Base-by-base conservation (phyloP, 2,329 filamentous ascomycete genomes). In the Trichophyton benhamiae region DNA sequence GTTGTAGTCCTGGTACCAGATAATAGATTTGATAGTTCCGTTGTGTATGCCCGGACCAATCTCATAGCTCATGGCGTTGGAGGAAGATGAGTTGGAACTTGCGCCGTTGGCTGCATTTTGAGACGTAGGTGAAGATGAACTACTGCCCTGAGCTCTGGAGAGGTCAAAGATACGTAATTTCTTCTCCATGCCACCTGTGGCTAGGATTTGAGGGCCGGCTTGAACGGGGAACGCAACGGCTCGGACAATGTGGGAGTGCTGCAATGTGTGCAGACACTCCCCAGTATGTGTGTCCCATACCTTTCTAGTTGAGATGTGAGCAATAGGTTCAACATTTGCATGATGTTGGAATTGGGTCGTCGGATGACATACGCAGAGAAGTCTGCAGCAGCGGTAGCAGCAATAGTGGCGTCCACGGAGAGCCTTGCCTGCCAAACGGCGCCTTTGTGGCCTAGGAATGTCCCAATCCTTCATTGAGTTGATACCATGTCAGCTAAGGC, bases 221-320 rank as follows among this genome's bases (percentile, higher is more conserved):
- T 92, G 87, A 49, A 88, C 85, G 1, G 89, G 88, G 69, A 96
- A 97, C 9, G 94, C 91, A 64, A 97, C 84, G 44, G 92, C 89
- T 65, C 94, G 89, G 64, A 97, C 94, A 66, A 99, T 96, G 74
- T 99, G 94, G 66, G 91, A 85, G 74, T 99, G 94, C 71, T 92
- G 86, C 41, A 99, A 82, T 2, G 89, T 91, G 70, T 88, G 87
- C 48, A 95, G 81, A 57, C 89, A 85, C 77, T 96, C 91, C 68
- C 95, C 95, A 0, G 89, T 94, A 70, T 95, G 89, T 0, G 94
- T 96, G 70, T 99, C 91, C 94, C 95, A 99, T 59, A 99, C 87
- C 75, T 95, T 96, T 57, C 90, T 95, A 66, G 65, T 13, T 55
- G 42, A 58, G 30, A 48, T 44, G 38, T 63, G 25, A 61, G 42